Evolutionary conservation across 331 rosid species (phyloP).

Genomic region (Phaseolus coccineus): DNA sequence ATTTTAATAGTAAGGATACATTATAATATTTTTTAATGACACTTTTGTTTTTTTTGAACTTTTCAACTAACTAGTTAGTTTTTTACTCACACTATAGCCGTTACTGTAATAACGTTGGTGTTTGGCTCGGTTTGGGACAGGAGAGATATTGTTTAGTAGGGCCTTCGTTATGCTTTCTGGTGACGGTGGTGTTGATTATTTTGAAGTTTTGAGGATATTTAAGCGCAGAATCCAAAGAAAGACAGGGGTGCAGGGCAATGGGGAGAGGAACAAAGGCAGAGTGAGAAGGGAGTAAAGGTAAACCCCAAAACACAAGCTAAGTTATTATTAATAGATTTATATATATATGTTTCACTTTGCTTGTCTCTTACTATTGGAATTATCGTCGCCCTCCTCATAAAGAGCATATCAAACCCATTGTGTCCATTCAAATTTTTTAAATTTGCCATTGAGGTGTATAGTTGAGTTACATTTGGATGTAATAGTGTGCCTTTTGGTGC

Average conservation of each 20-base stretch:
- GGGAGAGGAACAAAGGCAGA: conserved; percentile 36
- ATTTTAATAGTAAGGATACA: background rate
- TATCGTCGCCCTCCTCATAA: conserved; percentile 19
- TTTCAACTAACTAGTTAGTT: background rate
- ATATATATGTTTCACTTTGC: conserved; percentile 49
- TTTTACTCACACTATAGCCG: background rate
- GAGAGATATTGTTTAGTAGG: conserved; percentile 42
- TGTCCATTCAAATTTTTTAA: conserved; percentile 14
- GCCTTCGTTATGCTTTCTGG: conserved; percentile 32
- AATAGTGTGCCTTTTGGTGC: background rate
- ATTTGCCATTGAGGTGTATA: background rate
- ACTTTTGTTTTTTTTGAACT: background rate
- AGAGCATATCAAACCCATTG: conserved; percentile 16
- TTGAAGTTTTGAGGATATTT: conserved; percentile 45
- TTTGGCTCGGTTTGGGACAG: conserved; percentile 48
- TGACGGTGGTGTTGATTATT: conserved; percentile 27
- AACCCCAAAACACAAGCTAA: conserved; percentile 36
- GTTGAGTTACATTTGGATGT: background rate
- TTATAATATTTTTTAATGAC: background rate
- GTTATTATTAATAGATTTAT: background rate
- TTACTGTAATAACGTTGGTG: conserved; percentile 9
- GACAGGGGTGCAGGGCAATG: conserved; percentile 33
- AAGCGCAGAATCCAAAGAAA: conserved; percentile 25
- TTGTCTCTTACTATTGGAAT: conserved; percentile 51
- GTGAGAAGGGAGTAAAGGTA: conserved; percentile 50